Evolutionary conservation across 2,329 filamentous ascomycete genomes (phyloP), one percentile per base, ranked within the genome.

Genomic region (Ascochyta koolunga): DNA sequence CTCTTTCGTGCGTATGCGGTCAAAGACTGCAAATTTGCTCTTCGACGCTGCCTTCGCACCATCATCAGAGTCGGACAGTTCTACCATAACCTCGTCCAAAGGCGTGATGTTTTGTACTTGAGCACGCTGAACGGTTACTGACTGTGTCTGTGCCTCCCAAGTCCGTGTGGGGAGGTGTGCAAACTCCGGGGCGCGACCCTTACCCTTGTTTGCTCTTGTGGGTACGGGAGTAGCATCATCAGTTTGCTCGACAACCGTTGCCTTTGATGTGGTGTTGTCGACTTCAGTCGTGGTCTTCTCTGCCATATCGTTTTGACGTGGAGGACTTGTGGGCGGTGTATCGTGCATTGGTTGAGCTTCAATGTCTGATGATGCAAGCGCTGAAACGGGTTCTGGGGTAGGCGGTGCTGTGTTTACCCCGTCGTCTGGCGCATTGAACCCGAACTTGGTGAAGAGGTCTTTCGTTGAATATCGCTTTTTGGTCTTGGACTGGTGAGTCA

Each of bases 391-490:
- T 49, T 77, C 66, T 16, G 65, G 66, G 15, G 66, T 72, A 8
- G 62, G 60, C 18, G 65, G 57, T 24, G 39, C 33, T 19, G 59
- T 53, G 7, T 50, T 6, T 9, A 33, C 22, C 11, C 61, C 54
- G 3, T 60, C 58, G 4, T 61, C 56, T 9, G 62, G 55, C 16
- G 77, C 77, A 65, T 82, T 84, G 67, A 88, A 93, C 69, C 93
- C 92, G 79, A 98, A 96, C 21, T 85, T 85, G 47, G 91, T 88
- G 67, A 98, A 89, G 1, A 99, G 80, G 54, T 89, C 89, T 32
- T 87, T 85, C 64, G 93, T 95, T 6, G 88, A 87, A 60, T 96
- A 89, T 77, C 91, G 96, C 80, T 95, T 98, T 75, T 89, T 93
- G 1, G 91, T 79, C 77, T 88, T 91, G 21, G 91, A 89, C 70